Percentiles rank a stretch among this genome's conserved stretches.
phyloP scores from a whole-genome alignment of 2,329 filamentous ascomycete genomes.

The Beauveria scarabaeidicola region DNA sequence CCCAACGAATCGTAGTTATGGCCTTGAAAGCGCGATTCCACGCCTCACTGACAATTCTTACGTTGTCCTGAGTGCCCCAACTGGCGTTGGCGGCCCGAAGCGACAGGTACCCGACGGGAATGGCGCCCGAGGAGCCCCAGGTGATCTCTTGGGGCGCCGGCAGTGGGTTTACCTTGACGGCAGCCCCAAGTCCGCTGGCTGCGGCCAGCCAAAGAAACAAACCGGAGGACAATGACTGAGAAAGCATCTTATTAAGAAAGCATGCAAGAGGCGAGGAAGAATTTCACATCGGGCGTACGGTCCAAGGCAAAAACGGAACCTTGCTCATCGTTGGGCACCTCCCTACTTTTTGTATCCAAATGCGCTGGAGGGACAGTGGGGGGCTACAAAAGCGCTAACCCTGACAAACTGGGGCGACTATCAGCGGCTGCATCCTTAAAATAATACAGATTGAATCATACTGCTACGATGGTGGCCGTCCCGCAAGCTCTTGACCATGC shows the following conservation, averaged over 20 bases:
- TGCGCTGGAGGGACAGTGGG: not conserved
- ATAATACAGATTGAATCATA: not conserved
- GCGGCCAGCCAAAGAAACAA: conserved; percentile 3
- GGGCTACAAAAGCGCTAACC: not conserved
- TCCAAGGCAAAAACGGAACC: not conserved
- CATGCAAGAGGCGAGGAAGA: not conserved
- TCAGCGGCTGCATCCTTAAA: not conserved
- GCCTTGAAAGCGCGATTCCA: conserved; percentile 41
- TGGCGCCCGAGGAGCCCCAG: conserved; percentile 19
- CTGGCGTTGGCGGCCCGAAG: conserved; percentile 14
- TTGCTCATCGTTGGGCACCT: not conserved
- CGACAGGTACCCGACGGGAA: conserved; percentile 13
- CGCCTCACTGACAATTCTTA: conserved; percentile 31
- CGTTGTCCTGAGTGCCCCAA: conserved; percentile 11
- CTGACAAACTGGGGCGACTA: not conserved
- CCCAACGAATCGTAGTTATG: conserved; percentile 43
- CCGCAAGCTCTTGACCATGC: not conserved
- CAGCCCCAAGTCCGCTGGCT: not conserved
- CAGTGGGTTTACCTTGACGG: conserved; percentile 20
- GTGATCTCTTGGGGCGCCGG: conserved; percentile 19
- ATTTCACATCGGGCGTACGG: not conserved
- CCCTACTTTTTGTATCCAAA: not conserved
- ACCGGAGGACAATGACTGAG: not conserved
- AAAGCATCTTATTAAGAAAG: conserved; percentile 1
- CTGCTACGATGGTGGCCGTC: not conserved